phyloP scores from a whole-genome alignment of 768 basidiomycete genomes.

The Kwoniella botswanensis region DNA sequence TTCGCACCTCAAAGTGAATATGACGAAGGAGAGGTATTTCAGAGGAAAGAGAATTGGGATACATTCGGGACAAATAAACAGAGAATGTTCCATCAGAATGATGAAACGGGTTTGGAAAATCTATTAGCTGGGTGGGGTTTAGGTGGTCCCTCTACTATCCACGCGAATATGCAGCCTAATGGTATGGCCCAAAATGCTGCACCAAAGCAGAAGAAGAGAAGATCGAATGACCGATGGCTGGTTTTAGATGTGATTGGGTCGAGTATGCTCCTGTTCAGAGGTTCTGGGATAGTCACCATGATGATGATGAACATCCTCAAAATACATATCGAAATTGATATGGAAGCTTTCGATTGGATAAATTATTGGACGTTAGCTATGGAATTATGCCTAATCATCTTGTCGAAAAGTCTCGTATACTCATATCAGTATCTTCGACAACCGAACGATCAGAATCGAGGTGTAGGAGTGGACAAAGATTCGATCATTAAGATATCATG shows the following conservation, averaged over 20 bases:
- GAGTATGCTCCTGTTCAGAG: neutral
- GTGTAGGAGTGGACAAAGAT: neutral
- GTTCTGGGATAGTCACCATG: neutral
- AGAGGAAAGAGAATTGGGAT: constrained; percentile 40
- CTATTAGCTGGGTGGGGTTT: constrained; percentile 48
- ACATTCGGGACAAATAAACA: constrained; percentile 43
- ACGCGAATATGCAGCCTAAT: no score
- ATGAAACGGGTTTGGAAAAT: constrained; percentile 50
- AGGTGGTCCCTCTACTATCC: constrained; percentile 1
- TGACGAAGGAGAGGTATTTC: constrained; percentile 3
- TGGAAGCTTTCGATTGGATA: neutral
- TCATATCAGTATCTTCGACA: neutral
- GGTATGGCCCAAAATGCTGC: no score
- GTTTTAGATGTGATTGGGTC: neutral
- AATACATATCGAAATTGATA: neutral
- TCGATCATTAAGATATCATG: neutral
- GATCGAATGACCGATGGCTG: neutral
- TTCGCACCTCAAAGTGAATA: constrained; percentile 5
- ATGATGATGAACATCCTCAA: neutral
- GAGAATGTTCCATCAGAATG: constrained; percentile 40
- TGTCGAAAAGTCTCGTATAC: neutral
- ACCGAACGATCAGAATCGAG: neutral
- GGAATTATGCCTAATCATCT: neutral
- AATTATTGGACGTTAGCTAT: neutral
- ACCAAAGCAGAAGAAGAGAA: neutral